Evolutionary conservation across 2,329 filamentous ascomycete genomes (phyloP).

Genomic region (Mycogone perniciosa): DNA sequence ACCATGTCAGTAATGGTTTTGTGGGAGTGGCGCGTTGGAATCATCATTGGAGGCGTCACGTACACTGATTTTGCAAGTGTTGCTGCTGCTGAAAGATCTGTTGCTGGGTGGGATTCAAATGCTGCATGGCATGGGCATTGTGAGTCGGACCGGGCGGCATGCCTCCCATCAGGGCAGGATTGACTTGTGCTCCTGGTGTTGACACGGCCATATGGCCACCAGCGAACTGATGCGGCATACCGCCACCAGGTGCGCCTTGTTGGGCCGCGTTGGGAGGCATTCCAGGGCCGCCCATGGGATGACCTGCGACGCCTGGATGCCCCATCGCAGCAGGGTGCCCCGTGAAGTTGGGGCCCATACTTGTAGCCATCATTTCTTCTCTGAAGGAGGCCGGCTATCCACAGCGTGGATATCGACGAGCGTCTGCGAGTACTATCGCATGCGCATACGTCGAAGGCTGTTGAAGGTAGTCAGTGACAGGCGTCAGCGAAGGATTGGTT

Average conservation of each 20-base stretch:
- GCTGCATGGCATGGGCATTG: slow-evolving; percentile 65
- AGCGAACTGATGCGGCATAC: slow-evolving; percentile 60
- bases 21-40: neutral
- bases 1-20: slow-evolving; percentile 9
- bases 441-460: slow-evolving; percentile 32
- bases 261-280: slow-evolving; percentile 65
- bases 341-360: slow-evolving; percentile 56
- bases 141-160: slow-evolving; percentile 65
- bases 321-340: slow-evolving; percentile 67
- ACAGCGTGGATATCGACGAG: slow-evolving; percentile 54
- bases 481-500: neutral
- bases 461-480: slow-evolving; percentile 2
- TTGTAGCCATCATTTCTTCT: slow-evolving; percentile 59
- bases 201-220: slow-evolving; percentile 64
- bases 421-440: slow-evolving; percentile 40
- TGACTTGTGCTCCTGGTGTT: slow-evolving; percentile 65
- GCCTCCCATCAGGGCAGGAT: slow-evolving; percentile 67
- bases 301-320: slow-evolving; percentile 62
- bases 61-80: slow-evolving; percentile 33
- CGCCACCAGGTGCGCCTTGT: slow-evolving; percentile 58
- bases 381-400: slow-evolving; percentile 42
- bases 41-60: slow-evolving; percentile 9
- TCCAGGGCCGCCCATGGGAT: slow-evolving; percentile 53
- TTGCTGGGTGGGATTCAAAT: slow-evolving; percentile 57
- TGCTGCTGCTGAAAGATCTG: slow-evolving; percentile 51